phyloP scores from a whole-genome alignment of 2,329 filamentous ascomycete genomes.

The Pseudocercospora fuligena region DNA sequence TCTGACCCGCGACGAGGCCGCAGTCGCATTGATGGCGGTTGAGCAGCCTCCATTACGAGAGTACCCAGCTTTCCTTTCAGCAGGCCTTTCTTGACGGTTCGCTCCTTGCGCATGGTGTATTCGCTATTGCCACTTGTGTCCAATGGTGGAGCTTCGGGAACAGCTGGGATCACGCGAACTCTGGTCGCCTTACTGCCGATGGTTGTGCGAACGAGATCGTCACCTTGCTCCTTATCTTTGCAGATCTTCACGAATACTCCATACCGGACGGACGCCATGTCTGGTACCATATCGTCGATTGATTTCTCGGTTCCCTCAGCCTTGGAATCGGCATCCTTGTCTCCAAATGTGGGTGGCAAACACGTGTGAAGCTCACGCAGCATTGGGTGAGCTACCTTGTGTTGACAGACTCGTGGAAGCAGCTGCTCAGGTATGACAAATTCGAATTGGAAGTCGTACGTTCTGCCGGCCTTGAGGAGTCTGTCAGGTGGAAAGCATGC shows the following conservation, averaged over 20 bases:
- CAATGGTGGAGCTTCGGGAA: constrained; percentile 65
- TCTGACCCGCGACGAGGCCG: constrained; percentile 43
- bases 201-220: constrained; percentile 46
- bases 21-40: constrained; percentile 62
- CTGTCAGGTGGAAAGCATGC: constrained; percentile 59
- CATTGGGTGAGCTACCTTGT: constrained; percentile 56
- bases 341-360: constrained; percentile 62
- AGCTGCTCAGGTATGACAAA: constrained; percentile 67
- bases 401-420: constrained; percentile 63
- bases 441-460: constrained; percentile 65
- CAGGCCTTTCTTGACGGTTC: constrained; percentile 63
- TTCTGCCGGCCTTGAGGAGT: constrained; percentile 58
- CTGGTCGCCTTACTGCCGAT: constrained; percentile 60
- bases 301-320: constrained; percentile 53
- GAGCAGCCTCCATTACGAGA: constrained; percentile 60
- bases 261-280: constrained; percentile 66
- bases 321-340: constrained; percentile 23
- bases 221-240: constrained; percentile 49
- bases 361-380: constrained; percentile 61
- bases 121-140: constrained; percentile 53
- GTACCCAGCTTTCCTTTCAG: constrained; percentile 64
- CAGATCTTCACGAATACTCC: constrained; percentile 48
- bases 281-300: constrained; percentile 65
- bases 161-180: constrained; percentile 63
- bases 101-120: constrained; percentile 63